Evolutionary conservation across 805 yeast genomes (phyloP).

Genomic region (Ogataea polymorpha): DNA sequence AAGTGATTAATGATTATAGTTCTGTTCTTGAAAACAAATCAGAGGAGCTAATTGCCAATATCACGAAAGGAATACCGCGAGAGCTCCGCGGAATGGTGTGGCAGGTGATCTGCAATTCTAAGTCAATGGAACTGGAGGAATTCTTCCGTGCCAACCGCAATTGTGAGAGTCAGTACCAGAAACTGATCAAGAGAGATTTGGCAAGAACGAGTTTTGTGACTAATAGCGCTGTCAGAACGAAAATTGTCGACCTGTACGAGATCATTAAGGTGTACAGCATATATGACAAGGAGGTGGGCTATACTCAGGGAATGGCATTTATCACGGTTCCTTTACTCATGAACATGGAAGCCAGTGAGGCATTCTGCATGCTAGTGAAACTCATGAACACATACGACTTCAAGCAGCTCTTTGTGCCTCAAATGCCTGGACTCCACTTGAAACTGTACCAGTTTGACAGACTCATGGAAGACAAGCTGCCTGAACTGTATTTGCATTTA

Average conservation of each 20-base stretch:
- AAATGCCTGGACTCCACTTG: constrained; percentile 90
- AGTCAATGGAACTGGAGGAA: constrained; percentile 60
- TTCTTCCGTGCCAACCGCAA: constrained; percentile 48
- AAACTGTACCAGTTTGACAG: constrained; percentile 89
- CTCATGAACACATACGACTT: constrained; percentile 85
- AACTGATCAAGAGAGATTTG: constrained; percentile 76
- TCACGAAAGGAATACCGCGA: constrained; percentile 76
- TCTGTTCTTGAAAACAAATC: constrained; percentile 61
- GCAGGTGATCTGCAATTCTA: constrained; percentile 84
- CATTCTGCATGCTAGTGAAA: constrained; percentile 75
- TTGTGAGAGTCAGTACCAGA: constrained; percentile 60
- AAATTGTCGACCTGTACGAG: constrained; percentile 61
- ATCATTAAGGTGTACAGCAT: constrained; percentile 82
- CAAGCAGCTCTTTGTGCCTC: constrained; percentile 74
- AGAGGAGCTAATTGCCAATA: constrained; percentile 53
- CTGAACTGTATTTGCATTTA: constrained; percentile 71
- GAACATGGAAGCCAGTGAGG: constrained; percentile 78
- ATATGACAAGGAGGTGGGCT: constrained; percentile 91
- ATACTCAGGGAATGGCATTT: constrained; percentile 98
- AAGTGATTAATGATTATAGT: constrained; percentile 75
- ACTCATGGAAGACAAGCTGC: constrained; percentile 71
- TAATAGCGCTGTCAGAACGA: constrained; percentile 48
- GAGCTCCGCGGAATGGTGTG: constrained; percentile 87
- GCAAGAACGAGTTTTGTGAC: constrained; percentile 82
- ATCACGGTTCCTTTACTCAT: constrained; percentile 80